Conservation (phyloP, 2,329 filamentous ascomycete genomes). For the Calonectria naviculata region DNA sequence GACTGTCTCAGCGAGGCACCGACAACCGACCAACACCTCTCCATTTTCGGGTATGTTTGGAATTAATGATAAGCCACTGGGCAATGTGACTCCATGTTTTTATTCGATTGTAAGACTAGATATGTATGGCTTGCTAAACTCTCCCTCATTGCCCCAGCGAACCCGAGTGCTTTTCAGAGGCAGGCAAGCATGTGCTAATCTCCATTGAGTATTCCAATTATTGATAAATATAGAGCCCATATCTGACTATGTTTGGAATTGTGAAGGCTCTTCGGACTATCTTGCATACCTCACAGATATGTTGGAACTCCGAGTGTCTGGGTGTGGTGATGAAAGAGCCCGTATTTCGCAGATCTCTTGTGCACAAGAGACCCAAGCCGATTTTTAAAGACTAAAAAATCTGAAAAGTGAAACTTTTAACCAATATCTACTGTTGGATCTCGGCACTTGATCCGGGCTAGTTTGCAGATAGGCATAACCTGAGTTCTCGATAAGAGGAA, state of each 20-base stretch:
- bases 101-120: neutral
- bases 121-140: neutral
- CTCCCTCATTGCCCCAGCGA: neutral
- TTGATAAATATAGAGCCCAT: constrained; percentile 15
- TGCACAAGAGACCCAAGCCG: constrained; percentile 21
- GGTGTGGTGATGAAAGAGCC: constrained; percentile 15
- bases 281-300: constrained; percentile 32
- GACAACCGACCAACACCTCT: neutral
- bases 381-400: constrained; percentile 8
- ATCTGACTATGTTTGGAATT: constrained; percentile 24
- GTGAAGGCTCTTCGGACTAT: constrained; percentile 27
- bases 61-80: neutral
- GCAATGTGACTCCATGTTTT: neutral
- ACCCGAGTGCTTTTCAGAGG: constrained; percentile 1
- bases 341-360: constrained; percentile 29
- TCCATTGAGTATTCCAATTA: neutral
- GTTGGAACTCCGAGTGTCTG: neutral
- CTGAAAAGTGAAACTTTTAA: constrained; percentile 23
- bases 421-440: constrained; percentile 41
- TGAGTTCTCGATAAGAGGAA: constrained; percentile 48
- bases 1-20: neutral
- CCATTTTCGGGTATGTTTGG: neutral
- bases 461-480: constrained; percentile 45
- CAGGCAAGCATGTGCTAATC: neutral
- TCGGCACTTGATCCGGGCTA: constrained; percentile 55